phyloP scores from a whole-genome alignment of 495 filamentous ascomycete genomes.

The Tuber microsphaerosporum region DNA sequence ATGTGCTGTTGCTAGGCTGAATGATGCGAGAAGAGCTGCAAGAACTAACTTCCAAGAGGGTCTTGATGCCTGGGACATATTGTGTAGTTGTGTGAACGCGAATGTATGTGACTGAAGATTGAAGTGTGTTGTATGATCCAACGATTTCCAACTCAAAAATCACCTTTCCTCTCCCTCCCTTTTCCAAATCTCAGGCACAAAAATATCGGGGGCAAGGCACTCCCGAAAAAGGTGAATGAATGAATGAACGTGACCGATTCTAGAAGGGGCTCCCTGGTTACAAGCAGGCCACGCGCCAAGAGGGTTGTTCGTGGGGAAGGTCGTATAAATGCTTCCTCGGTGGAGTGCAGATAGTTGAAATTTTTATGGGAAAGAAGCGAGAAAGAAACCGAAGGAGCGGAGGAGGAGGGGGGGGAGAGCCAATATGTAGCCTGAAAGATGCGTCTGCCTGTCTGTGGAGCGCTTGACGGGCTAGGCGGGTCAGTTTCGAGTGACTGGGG shows the following conservation, averaged over 20 bases:
- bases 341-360: neutral
- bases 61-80: slow-evolving; percentile 45
- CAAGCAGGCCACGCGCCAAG: neutral
- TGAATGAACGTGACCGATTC: neutral
- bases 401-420: neutral
- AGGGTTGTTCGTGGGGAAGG: neutral
- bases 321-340: neutral
- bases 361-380: neutral
- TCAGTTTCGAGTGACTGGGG: neutral
- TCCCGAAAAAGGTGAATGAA: neutral
- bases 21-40: slow-evolving; percentile 46
- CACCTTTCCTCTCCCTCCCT: neutral
- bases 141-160: neutral
- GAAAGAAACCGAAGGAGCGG: neutral
- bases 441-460: neutral
- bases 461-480: neutral
- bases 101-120: neutral
- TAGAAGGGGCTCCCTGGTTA: neutral
- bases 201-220: neutral
- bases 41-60: slow-evolving; percentile 49
- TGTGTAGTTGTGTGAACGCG: slow-evolving; percentile 15
- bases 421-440: slow-evolving; percentile 4
- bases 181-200: neutral
- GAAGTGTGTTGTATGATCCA: slow-evolving; percentile 1
- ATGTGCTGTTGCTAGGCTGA: slow-evolving; percentile 60